These are phyloP conservation scores for Postia placenta DNA, from an alignment of 768 basidiomycete genomes.

Conservation along the genomic window DNA sequence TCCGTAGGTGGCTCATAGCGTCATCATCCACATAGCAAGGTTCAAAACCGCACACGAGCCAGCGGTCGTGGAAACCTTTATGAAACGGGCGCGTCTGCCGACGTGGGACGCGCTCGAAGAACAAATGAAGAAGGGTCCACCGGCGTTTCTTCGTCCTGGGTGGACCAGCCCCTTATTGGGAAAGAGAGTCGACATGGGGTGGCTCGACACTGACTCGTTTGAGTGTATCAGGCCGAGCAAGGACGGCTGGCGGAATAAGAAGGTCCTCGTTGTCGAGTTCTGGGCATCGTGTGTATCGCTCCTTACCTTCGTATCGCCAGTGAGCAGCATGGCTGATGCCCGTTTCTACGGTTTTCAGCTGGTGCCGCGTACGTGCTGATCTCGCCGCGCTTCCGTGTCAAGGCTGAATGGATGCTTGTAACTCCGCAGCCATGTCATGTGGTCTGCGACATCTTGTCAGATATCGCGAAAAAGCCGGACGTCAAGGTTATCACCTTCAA, in stretches of 20 bases:
- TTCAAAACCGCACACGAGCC: slow-evolving; percentile 21
- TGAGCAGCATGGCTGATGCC: not conserved
- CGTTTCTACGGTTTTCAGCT: slow-evolving; percentile 12
- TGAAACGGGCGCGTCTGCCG: slow-evolving; percentile 19
- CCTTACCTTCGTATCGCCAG: not conserved
- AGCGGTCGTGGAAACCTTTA: slow-evolving; percentile 18
- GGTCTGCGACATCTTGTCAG: slow-evolving; percentile 22
- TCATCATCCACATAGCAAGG: slow-evolving; percentile 10
- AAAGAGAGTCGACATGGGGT: slow-evolving; percentile 19
- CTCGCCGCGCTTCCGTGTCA: not conserved
- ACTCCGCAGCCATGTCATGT: slow-evolving; percentile 22
- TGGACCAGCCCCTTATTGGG: slow-evolving; percentile 25
- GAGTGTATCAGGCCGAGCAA: slow-evolving; percentile 19
- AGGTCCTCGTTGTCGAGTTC: slow-evolving; percentile 23
- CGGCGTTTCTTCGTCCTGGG: slow-evolving; percentile 25
- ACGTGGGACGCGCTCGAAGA: slow-evolving; percentile 22
- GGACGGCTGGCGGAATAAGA: slow-evolving; percentile 22
- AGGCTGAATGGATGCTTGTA: not conserved
- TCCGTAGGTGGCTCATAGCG: not conserved
- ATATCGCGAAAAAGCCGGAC: slow-evolving; percentile 14
- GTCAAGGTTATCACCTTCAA: slow-evolving; percentile 25
- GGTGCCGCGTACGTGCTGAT: slow-evolving; percentile 18
- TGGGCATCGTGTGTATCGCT: slow-evolving; percentile 24
- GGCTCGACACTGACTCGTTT: slow-evolving; percentile 22
- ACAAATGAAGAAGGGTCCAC: slow-evolving; percentile 23